Percentiles rank a stretch among this genome's conserved stretches.
These are phyloP conservation scores for Trichosporon sp. DNA, from an alignment of 1,284 basidiomycete genomes.

Conservation along the genomic window DNA sequence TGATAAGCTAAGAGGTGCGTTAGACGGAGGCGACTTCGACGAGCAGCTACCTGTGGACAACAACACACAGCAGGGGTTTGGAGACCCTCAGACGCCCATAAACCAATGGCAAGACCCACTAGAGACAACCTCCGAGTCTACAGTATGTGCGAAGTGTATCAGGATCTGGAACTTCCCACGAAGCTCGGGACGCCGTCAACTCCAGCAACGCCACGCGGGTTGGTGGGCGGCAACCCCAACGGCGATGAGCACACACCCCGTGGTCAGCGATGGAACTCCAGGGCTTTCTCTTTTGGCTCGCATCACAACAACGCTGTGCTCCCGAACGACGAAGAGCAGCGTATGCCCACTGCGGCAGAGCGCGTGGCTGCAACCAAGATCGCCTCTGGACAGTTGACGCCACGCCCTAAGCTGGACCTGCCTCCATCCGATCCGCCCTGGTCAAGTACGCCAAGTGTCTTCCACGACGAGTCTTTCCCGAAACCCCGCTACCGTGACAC, in stretches of 20 bases:
- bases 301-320: conserved; percentile 29
- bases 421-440: conserved; percentile 8
- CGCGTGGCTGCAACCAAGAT: conserved; percentile 27
- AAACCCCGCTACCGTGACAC: not conserved
- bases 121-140: not conserved
- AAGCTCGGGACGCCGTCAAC: not conserved
- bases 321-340: conserved; percentile 28
- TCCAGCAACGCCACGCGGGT: not conserved
- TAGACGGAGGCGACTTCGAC: conserved; percentile 19
- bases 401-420: conserved; percentile 10
- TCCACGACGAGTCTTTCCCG: not conserved
- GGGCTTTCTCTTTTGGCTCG: conserved; percentile 9
- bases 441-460: not conserved
- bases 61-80: not conserved
- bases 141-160: not conserved
- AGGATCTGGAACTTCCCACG: not conserved
- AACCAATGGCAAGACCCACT: not conserved
- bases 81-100: not conserved
- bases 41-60: conserved; percentile 18
- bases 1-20: not conserved
- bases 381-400: conserved; percentile 27
- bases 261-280: not conserved
- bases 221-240: not conserved
- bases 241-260: not conserved
- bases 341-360: not conserved